Evolutionary conservation across 2,329 filamentous ascomycete species (phyloP).

Genomic region (Epichloe elymi): DNA sequence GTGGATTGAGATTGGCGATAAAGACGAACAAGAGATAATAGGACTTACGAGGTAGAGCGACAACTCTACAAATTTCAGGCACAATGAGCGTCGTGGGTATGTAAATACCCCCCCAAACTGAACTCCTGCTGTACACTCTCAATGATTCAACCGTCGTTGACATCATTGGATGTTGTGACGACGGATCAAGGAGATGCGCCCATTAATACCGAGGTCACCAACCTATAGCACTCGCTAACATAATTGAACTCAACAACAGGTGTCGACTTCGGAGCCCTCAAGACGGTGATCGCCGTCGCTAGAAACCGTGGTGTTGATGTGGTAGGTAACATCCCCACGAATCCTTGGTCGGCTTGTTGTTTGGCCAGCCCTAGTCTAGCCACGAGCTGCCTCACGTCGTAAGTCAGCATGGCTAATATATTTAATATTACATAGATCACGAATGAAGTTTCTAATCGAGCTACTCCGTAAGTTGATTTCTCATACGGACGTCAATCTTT

Average conservation of each 20-base stretch:
- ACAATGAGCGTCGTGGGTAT: constrained; percentile 44
- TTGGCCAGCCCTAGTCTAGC: not conserved
- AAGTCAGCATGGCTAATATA: not conserved
- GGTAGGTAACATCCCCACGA: constrained; percentile 45
- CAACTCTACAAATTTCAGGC: constrained; percentile 17
- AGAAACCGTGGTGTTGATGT: constrained; percentile 98
- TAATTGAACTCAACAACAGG: constrained; percentile 30
- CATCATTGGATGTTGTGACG: not conserved
- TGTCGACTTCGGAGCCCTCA: constrained; percentile 90
- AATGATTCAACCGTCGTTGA: not conserved
- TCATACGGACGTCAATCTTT: constrained; percentile 10
- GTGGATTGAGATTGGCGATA: constrained; percentile 4
- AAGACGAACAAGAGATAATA: constrained; percentile 1
- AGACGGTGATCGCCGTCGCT: constrained; percentile 94
- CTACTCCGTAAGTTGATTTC: constrained; percentile 69
- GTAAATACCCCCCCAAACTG: constrained; percentile 12
- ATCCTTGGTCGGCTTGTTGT: not conserved
- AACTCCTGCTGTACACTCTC: not conserved
- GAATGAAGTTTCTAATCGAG: constrained; percentile 98
- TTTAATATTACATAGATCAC: constrained; percentile 53
- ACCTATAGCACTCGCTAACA: constrained; percentile 7
- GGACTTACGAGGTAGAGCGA: constrained; percentile 6
- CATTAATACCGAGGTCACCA: not conserved
- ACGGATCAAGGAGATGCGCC: not conserved
- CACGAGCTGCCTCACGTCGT: not conserved